These are phyloP conservation scores for Poa pratensis DNA, from an alignment of 176 grass and related monocot genomes.

Conservation along the genomic window DNA sequence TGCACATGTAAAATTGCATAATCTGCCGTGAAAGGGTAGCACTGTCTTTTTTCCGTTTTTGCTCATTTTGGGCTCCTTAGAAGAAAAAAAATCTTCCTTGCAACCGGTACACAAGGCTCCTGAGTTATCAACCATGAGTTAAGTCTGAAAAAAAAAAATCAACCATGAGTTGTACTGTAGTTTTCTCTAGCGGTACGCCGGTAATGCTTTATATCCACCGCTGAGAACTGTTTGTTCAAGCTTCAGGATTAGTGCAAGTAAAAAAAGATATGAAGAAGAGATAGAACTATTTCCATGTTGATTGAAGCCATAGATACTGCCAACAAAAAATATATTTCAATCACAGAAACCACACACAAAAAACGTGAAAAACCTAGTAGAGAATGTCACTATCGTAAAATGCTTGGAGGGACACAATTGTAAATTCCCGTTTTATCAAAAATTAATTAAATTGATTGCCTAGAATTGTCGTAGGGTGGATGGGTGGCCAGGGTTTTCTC, in stretches of 20 bases:
- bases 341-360: neutral
- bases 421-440: neutral
- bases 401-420: neutral
- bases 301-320: neutral
- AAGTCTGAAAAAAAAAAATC: too few relatives aligned
- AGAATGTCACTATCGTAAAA: neutral
- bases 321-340: neutral
- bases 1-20: neutral
- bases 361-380: neutral
- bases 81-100: neutral
- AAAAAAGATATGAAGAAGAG: neutral
- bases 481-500: conserved; percentile 8
- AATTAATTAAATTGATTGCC: neutral
- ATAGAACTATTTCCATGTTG: neutral
- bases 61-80: neutral
- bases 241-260: neutral
- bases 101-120: neutral
- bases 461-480: neutral
- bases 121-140: neutral
- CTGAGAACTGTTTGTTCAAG: neutral
- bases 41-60: neutral
- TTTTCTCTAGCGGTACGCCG: too few relatives aligned
- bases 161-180: too few relatives aligned
- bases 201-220: too few relatives aligned
- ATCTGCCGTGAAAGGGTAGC: neutral